Conservation (phyloP, 257 asterid genomes). For the Misopates orontium region DNA sequence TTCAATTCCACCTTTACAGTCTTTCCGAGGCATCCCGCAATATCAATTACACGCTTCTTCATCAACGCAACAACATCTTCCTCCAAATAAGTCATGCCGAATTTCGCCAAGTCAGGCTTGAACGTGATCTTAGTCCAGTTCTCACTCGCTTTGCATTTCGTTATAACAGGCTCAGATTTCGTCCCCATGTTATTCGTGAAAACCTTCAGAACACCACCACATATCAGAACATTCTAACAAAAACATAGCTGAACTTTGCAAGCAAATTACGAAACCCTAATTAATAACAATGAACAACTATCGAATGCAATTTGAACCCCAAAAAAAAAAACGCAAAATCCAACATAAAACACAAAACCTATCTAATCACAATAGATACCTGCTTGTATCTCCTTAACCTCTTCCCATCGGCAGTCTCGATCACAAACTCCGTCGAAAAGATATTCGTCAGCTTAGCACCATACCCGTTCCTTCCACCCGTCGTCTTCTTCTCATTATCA, state of each 20-base stretch:
- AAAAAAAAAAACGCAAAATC: not conserved
- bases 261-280: not conserved
- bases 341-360: not conserved
- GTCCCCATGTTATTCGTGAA: constrained; percentile 88
- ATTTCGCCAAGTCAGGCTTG: constrained; percentile 90
- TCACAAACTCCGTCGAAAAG: constrained; percentile 81
- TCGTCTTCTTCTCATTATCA: constrained; percentile 86
- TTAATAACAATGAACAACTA: no score
- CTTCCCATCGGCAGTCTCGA: constrained; percentile 92
- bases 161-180: constrained; percentile 67
- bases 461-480: constrained; percentile 95
- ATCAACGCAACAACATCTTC: constrained; percentile 91
- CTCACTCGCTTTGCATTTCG: constrained; percentile 76
- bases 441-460: constrained; percentile 96
- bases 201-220: constrained; percentile 50
- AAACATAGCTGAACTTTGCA: not conserved
- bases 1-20: constrained; percentile 89
- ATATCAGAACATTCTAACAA: constrained; percentile 5
- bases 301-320: no score
- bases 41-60: constrained; percentile 90
- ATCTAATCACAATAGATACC: constrained; percentile 37
- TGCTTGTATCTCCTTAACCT: constrained; percentile 85
- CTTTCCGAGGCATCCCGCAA: constrained; percentile 91
- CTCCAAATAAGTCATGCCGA: constrained; percentile 81
- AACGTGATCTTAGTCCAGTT: constrained; percentile 92